phyloP scores from a whole-genome alignment of 2,329 filamentous ascomycete species.

The Diplodia intermedia region DNA sequence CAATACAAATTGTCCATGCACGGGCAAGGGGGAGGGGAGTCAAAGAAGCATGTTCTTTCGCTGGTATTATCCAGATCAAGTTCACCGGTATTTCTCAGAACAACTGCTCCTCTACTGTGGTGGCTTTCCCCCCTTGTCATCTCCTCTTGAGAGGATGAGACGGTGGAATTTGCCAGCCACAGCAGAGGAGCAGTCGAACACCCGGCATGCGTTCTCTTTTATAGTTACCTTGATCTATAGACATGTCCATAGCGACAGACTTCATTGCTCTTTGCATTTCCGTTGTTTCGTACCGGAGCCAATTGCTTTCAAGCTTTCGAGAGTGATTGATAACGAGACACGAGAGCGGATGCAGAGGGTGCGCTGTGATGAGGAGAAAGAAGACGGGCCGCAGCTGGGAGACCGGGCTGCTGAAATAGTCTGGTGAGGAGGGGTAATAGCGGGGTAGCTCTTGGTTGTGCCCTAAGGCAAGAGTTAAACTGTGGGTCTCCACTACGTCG shows the following conservation, averaged over 20 bases:
- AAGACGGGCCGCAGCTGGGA: neutral
- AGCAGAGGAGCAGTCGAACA: slow-evolving; percentile 40
- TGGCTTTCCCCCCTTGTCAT: slow-evolving; percentile 39
- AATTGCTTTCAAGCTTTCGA: slow-evolving; percentile 13
- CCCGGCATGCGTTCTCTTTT: slow-evolving; percentile 51
- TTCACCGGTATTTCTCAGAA: slow-evolving; percentile 82
- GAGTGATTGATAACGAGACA: neutral
- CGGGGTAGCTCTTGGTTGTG: slow-evolving; percentile 28
- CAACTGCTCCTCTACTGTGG: slow-evolving; percentile 43
- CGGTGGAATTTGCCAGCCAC: slow-evolving; percentile 14
- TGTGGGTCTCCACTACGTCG: slow-evolving; percentile 3
- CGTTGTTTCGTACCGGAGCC: slow-evolving; percentile 29
- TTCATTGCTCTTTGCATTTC: slow-evolving; percentile 33
- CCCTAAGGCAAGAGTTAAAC: slow-evolving; percentile 18
- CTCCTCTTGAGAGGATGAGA: slow-evolving; percentile 32
- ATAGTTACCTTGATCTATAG: slow-evolving; percentile 53
- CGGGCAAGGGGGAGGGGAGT: slow-evolving; percentile 43
- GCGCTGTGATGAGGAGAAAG: neutral
- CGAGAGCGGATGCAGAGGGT: neutral
- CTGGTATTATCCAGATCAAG: slow-evolving; percentile 89
- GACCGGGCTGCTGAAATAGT: slow-evolving; percentile 4
- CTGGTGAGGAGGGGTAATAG: slow-evolving; percentile 27
- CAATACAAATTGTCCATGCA: slow-evolving; percentile 51
- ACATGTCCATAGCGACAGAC: slow-evolving; percentile 45
- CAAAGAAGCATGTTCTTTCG: slow-evolving; percentile 85